Evolutionary conservation across 306 rosid genomes (phyloP).

Genomic region (Mucuna pruriens): DNA sequence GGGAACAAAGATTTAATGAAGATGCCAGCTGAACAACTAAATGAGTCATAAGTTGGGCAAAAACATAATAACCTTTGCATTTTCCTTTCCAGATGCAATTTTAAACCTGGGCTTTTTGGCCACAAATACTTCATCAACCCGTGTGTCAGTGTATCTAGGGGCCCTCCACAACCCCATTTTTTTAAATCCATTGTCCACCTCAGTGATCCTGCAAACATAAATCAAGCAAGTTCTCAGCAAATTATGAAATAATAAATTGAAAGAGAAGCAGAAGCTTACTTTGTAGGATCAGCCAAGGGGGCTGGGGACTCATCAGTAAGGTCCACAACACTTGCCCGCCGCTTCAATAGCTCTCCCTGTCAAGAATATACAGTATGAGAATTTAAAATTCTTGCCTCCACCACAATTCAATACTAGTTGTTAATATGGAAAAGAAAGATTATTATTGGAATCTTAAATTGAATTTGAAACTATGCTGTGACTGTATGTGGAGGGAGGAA

Average conservation of each 20-base stretch:
- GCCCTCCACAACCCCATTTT: slow-evolving; percentile 50
- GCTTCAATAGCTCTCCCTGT: slow-evolving; percentile 56
- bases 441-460: not conserved
- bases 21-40: not conserved
- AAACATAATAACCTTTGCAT: slow-evolving; percentile 61
- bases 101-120: slow-evolving; percentile 57
- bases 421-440: not conserved
- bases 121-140: slow-evolving; percentile 78
- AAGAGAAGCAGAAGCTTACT: slow-evolving; percentile 41
- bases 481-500: not conserved
- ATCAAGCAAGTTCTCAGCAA: slow-evolving; percentile 31
- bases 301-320: slow-evolving; percentile 34
- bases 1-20: slow-evolving; percentile 6
- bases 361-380: slow-evolving; percentile 16
- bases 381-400: not conserved
- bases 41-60: not conserved
- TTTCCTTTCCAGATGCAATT: slow-evolving; percentile 66
- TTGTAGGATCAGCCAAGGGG: slow-evolving; percentile 15
- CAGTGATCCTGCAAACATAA: slow-evolving; percentile 43
- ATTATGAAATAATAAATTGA: slow-evolving; percentile 10
- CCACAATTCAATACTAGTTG: not conserved
- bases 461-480: not conserved
- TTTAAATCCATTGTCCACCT: slow-evolving; percentile 48
- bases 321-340: slow-evolving; percentile 38
- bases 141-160: slow-evolving; percentile 68